Conservation (phyloP, 2,329 filamentous ascomycete species). For the Cytospora schulzeri region DNA sequence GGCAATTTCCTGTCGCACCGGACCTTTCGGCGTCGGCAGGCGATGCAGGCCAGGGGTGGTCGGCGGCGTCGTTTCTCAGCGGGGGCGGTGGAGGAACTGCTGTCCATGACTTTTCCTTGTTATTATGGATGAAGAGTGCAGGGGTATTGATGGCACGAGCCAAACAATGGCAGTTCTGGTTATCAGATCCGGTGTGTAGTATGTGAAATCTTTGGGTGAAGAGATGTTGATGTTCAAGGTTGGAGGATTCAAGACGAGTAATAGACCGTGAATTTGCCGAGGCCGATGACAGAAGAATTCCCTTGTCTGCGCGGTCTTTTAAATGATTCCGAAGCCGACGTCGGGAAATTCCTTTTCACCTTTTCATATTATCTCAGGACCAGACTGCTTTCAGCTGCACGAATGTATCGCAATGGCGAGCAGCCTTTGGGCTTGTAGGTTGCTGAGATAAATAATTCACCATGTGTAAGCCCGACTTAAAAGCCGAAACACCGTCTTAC, state of each 20-base stretch:
- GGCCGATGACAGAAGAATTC: too few species aligned
- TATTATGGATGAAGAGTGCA: neutral
- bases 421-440: too few species aligned
- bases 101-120: neutral
- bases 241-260: neutral
- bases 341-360: neutral
- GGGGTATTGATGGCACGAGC: neutral
- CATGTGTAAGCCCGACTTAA: neutral
- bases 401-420: too few species aligned
- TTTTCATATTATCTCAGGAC: neutral
- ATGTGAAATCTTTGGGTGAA: neutral
- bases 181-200: neutral
- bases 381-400: too few species aligned
- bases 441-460: too few species aligned
- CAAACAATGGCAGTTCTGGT: neutral
- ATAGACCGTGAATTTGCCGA: neutral
- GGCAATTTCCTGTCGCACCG: conserved; percentile 45
- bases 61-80: conserved; percentile 28
- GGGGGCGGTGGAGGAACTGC: neutral
- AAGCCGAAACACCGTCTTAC: neutral
- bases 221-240: neutral
- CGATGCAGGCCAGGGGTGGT: conserved; percentile 37
- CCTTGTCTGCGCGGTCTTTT: neutral
- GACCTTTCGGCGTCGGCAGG: conserved; percentile 48
- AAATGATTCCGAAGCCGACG: neutral